Base-by-base conservation (phyloP, 2,329 filamentous ascomycete species). In the Nannizzia gypsea region DNA sequence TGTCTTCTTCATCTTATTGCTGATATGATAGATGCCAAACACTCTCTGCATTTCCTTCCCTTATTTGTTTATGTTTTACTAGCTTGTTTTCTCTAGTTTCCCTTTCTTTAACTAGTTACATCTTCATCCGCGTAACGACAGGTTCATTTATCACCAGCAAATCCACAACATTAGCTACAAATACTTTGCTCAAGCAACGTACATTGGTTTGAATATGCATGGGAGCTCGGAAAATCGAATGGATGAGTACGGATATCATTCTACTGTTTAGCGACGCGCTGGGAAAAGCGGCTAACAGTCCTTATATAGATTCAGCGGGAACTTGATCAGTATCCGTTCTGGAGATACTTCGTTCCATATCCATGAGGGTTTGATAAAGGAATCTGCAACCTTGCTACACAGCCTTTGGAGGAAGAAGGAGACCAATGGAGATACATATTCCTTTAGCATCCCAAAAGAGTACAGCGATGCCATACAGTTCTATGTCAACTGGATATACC, bases 401-500 rank as follows among this genome's bases (percentile, higher is more conserved):
- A 17, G 13, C 2, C 13, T 54, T 3, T n/a, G 28, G 15, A n/a
- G 11, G 3, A 31, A 9, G 15, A 20, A 54, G 15, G 31, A 54
- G 6, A 4, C 22, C 31, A 36, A 6, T 1, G 13, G 26, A 17
- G 15, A 34, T 6, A 17, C 9, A 6, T 26, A 13, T 31, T 3
- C 26, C 0, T 54, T 31, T 3, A 54, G 8, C 3, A 31, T 34
- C 5, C 20, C 38, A 20, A 11, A 17, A 9, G 40, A 58, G 8
- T 24, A 58, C 31, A 31, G 6, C 9, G 38, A 46, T 13, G 40
- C 13, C 20, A 17, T 58, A 5, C 34, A 46, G 24, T 11, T 46
- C 13, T 58, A 58, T 20, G 11, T 48, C 20, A 58, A 48, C n/a
- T 58, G 56, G 56, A 6, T 58, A 11, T 58, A 58, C 24, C 26